Conservation (phyloP, 495 filamentous ascomycete species). For the Penicillium manginii region DNA sequence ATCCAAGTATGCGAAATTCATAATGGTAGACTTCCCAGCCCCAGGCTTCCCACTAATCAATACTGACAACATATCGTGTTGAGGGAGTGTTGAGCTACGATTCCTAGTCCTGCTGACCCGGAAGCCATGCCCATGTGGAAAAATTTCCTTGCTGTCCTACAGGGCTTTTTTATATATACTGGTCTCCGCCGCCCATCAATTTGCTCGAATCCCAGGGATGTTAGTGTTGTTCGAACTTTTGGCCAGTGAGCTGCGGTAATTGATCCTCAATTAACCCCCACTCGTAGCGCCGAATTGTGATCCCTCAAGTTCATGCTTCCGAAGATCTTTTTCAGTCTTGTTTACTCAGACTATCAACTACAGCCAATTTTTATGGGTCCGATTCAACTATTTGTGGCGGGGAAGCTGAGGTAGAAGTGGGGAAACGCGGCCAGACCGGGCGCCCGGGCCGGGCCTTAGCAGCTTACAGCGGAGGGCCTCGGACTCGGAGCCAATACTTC, state of each 20-base stretch:
- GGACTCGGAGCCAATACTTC: too few species aligned
- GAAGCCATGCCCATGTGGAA: conserved; percentile 59
- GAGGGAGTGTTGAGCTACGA: conserved; percentile 47
- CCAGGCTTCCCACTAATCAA: conserved; percentile 64
- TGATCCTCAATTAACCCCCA: not conserved
- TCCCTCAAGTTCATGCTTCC: not conserved
- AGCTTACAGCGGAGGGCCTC: too few species aligned
- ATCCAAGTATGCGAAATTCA: conserved; percentile 46
- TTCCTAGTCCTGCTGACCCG: conserved; percentile 40
- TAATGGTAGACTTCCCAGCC: conserved; percentile 57
- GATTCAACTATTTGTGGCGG: too few species aligned
- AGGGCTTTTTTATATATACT: conserved; percentile 23
- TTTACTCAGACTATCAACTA: too few species aligned
- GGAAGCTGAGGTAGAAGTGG: too few species aligned
- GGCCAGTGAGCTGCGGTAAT: not conserved
- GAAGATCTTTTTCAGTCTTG: too few species aligned
- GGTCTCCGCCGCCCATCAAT: conserved; percentile 30
- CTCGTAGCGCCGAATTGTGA: not conserved
- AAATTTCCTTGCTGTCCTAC: too few species aligned
- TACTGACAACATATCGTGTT: conserved; percentile 56
- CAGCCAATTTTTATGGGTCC: too few species aligned
- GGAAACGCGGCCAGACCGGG: too few species aligned
- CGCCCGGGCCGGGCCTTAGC: too few species aligned
- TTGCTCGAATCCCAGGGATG: conserved; percentile 33
- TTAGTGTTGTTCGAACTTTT: not conserved